phyloP scores from a whole-genome alignment of 2,329 filamentous ascomycete genomes.

The Trematosphaeria pertusa region DNA sequence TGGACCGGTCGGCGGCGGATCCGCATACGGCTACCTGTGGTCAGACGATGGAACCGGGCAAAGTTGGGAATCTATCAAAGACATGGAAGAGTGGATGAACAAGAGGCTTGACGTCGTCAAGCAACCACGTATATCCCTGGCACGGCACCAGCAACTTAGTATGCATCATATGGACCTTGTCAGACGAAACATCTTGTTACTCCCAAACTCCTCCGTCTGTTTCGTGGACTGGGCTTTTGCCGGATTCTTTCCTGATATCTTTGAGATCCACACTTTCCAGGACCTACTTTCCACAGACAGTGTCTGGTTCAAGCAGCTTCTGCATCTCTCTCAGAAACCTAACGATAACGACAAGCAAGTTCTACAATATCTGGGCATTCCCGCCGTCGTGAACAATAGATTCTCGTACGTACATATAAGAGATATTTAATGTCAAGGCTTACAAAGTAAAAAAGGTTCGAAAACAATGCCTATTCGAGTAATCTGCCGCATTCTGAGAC shows the following conservation, averaged over 20 bases:
- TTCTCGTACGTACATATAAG: conserved; percentile 1
- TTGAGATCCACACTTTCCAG: conserved; percentile 8
- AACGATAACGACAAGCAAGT: neutral
- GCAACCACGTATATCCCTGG: conserved; percentile 3
- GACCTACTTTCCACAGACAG: conserved; percentile 1
- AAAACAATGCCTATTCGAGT: too few relatives aligned
- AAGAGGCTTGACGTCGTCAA: conserved; percentile 4
- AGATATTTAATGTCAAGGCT: neutral
- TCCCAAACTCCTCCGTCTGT: conserved; percentile 7
- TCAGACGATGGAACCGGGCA: conserved; percentile 4
- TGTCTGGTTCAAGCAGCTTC: conserved; percentile 7
- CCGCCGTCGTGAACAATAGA: neutral
- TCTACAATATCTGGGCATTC: neutral
- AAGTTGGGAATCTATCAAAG: conserved; percentile 1
- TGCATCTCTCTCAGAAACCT: neutral
- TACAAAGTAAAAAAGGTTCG: neutral
- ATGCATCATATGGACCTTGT: conserved; percentile 17
- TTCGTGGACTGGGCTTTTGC: conserved; percentile 19
- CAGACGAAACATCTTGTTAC: conserved; percentile 11
- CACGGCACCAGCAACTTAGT: neutral
- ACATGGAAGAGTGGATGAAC: conserved; percentile 14
- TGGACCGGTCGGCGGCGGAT: conserved; percentile 5
- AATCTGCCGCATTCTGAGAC: too few relatives aligned
- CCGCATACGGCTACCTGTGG: conserved; percentile 8
- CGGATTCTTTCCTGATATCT: conserved; percentile 15